These are phyloP conservation scores for Alternaria viburni DNA, from an alignment of 2,329 filamentous ascomycete species.

Conservation along the genomic window DNA sequence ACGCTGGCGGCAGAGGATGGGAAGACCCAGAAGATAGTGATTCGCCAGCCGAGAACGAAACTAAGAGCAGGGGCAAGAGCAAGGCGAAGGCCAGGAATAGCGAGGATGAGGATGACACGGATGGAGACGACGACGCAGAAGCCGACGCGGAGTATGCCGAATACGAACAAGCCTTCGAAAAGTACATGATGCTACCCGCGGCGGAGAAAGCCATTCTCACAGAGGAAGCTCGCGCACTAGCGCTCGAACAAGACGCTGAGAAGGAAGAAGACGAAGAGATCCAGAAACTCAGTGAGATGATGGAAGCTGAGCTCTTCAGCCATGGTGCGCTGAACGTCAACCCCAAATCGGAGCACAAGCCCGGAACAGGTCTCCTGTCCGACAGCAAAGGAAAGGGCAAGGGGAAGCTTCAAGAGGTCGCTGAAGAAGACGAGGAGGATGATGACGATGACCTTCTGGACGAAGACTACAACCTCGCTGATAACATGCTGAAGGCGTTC, in stretches of 20 bases:
- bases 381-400: constrained; percentile 19
- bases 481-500: constrained; percentile 90
- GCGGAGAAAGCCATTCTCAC: constrained; percentile 42
- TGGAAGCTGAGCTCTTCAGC: constrained; percentile 74
- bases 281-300: constrained; percentile 67
- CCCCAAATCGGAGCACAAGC: constrained; percentile 19
- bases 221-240: constrained; percentile 43
- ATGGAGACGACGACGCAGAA: constrained; percentile 56
- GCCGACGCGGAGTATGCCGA: constrained; percentile 73
- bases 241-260: constrained; percentile 50
- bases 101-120: constrained; percentile 28
- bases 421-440: constrained; percentile 50
- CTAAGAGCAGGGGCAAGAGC: constrained; percentile 45
- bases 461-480: constrained; percentile 85
- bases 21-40: constrained; percentile 52
- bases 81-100: constrained; percentile 68
- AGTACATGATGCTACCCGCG: constrained; percentile 76
- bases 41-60: constrained; percentile 44
- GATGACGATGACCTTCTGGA: constrained; percentile 64
- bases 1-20: constrained; percentile 54
- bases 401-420: constrained; percentile 15
- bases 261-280: constrained; percentile 64
- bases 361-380: constrained; percentile 8
- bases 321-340: constrained; percentile 67
- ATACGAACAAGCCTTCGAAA: constrained; percentile 80